Evolutionary conservation across 768 basidiomycete genomes (phyloP).

Genomic region (Kwoniella botswanensis): DNA sequence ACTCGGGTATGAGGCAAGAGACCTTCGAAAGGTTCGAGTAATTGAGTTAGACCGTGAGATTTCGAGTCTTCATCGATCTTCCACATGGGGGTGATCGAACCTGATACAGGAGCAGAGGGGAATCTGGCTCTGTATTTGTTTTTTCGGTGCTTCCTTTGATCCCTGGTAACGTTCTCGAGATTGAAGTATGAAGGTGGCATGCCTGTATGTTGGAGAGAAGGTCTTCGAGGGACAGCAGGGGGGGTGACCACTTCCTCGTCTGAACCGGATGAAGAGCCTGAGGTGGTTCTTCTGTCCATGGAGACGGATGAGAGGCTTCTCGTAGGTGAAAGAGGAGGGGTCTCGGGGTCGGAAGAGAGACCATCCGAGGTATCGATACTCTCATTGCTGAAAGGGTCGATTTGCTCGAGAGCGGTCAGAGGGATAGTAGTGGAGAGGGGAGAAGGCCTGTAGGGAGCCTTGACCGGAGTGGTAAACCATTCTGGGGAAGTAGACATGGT

Average conservation of each 20-base stretch:
- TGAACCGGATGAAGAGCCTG: constrained; percentile 57
- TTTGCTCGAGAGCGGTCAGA: constrained; percentile 12
- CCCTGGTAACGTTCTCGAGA: constrained; percentile 14
- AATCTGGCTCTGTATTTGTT: constrained; percentile 56
- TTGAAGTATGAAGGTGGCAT: constrained; percentile 27
- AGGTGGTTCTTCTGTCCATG: constrained; percentile 16
- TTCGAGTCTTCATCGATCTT: constrained; percentile 28
- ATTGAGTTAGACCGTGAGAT: constrained; percentile 2
- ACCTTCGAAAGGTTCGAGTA: constrained; percentile 29
- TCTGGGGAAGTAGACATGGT: constrained; percentile 25
- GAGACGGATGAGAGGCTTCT: constrained; percentile 18
- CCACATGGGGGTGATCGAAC: constrained; percentile 34
- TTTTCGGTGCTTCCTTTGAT: constrained; percentile 22
- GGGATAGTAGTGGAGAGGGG: constrained; percentile 14
- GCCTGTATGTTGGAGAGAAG: constrained; percentile 7
- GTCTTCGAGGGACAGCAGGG: constrained; percentile 21
- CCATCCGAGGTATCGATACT: constrained; percentile 13
- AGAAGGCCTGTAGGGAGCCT: constrained; percentile 25
- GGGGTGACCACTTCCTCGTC: constrained; percentile 27
- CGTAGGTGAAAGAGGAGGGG: constrained; percentile 24
- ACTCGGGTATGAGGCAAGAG: constrained; percentile 20
- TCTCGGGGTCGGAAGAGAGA: constrained; percentile 18
- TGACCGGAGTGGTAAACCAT: constrained; percentile 27
- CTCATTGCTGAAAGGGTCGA: constrained; percentile 18
- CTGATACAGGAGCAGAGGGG: constrained; percentile 70